Base-by-base conservation (phyloP, 495 filamentous ascomycete species). In the Haplographium delicatum region DNA sequence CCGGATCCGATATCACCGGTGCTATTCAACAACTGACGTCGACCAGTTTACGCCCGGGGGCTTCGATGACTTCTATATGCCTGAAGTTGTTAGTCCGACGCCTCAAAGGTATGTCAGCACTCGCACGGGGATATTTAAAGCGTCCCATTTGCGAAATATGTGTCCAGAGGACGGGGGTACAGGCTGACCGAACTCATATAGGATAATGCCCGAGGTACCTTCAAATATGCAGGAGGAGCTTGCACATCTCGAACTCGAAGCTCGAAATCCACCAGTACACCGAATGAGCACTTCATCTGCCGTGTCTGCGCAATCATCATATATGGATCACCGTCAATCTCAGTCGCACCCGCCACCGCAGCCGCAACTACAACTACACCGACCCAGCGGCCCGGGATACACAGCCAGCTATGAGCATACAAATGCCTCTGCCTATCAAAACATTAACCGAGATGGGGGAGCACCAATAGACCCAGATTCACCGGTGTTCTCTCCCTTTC, bases 41-140 rank as follows among this genome's bases (percentile, higher is more conserved):
- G 51, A 95, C 91, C n/a, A n/a, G n/a, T 95, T 95, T 72, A 85
- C 87, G 67, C 91, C 93, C 57, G 89, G 91, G 62, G 86, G 84
- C 31, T 73, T 79, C 53, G 91, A 96, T 74, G 89, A 95, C 69
- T 96, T 89, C 60, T 88, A 85, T 67, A 61, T 82, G 64, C 80
- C 83, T 58, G 83, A 86, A 62, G 73, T 89, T 59, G 76, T 89
- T 44, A 86, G 86, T 56, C 91, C 91, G 51, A 74, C 86, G 57
- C 91, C 91, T 57, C 89, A 97, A 77, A 82, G 91, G 91, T 96
- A 66, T 62, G 84, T 72, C 26, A n/a, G n/a, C n/a, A n/a, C n/a
- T n/a, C n/a, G n/a, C n/a, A n/a, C n/a, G n/a, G n/a, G n/a, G n/a
- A n/a, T n/a, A n/a, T n/a, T n/a, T n/a, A n/a, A n/a, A n/a, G n/a